Evolutionary conservation across 805 yeast genomes (phyloP), one percentile per base, ranked within the genome.

Genomic region (Candida wancherniae): DNA sequence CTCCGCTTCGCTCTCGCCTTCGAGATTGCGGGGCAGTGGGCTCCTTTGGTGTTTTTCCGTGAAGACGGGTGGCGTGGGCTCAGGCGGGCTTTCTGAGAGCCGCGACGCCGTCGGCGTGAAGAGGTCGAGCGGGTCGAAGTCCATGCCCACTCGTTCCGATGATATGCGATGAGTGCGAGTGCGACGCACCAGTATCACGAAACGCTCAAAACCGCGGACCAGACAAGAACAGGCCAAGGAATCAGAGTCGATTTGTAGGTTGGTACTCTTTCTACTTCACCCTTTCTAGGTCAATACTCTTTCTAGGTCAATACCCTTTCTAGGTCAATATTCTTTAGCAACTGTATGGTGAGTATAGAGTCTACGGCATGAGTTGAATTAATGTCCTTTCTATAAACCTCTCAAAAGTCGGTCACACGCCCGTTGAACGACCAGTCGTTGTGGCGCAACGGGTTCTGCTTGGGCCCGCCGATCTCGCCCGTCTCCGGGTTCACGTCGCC

Each of bases 401-500:
- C 12, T 20, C 45, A 92, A 51, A 92, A 92, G 55, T 92, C 98
- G 2, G 97, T 90, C 18, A 86, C 96, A 53, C 97, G 75, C 0
- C 98, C 98, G 51, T 92, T 90, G 57, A 81, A 92, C 6, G 96
- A 80, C 75, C 94, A 92, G 48, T 88, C 97, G 29, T 57, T 58
- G 48, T 85, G 90, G 48, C 78, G 76, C 42, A 86, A 68, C 1
- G 98, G 98, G 51, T 92, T 97, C 57, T 92, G 97, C 51, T 92
- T 92, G 15, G 98, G 98, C 0, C 98, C 98, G 28, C 95, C 95
- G 14, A 81, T 69, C 59, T 92, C 98, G 3, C 98, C 98, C 1
- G 98, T 92, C 36, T 67, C 72, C 0, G 98, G 98, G 53, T 92
- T 92, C 11, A 71, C 77, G 40, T 87, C 88, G 1, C 98, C 98